These are phyloP conservation scores for Paraleonurus japonicus DNA, from an alignment of 257 asterid species.

Conservation along the genomic window DNA sequence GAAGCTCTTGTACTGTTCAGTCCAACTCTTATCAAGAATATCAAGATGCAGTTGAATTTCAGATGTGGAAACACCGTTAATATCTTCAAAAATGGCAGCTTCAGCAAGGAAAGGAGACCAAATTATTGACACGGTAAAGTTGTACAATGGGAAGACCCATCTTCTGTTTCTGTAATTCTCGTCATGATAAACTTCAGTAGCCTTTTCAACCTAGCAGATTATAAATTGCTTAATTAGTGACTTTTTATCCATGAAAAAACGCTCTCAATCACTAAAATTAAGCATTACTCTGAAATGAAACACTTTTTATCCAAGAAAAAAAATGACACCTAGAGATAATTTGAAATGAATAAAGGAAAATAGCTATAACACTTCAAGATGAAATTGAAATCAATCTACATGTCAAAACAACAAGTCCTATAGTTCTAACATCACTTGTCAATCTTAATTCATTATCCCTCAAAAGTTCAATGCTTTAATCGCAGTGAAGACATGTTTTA, in stretches of 20 bases:
- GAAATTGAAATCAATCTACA: neutral
- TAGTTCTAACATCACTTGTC: neutral
- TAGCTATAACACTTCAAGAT: neutral
- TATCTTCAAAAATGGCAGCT: constrained; percentile 64
- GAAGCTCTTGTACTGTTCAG: constrained; percentile 42
- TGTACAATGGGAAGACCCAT: constrained; percentile 72
- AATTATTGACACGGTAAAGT: constrained; percentile 55
- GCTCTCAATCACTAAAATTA: neutral
- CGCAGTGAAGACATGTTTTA: neutral
- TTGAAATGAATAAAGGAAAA: neutral
- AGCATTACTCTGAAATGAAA: neutral
- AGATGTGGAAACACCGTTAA: constrained; percentile 58
- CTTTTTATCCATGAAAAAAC: neutral
- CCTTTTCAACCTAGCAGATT: constrained; percentile 54
- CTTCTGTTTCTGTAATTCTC: constrained; percentile 50
- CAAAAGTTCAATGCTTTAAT: neutral
- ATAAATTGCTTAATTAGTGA: neutral
- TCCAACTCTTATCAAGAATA: constrained; percentile 66
- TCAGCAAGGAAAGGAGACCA: constrained; percentile 85
- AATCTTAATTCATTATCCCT: neutral
- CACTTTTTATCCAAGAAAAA: neutral
- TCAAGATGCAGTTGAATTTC: constrained; percentile 73
- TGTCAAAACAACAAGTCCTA: neutral
- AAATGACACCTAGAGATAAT: neutral
- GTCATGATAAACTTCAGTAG: constrained; percentile 70